phyloP scores from a whole-genome alignment of 345 rosid genomes.

The Populus euphratica region DNA sequence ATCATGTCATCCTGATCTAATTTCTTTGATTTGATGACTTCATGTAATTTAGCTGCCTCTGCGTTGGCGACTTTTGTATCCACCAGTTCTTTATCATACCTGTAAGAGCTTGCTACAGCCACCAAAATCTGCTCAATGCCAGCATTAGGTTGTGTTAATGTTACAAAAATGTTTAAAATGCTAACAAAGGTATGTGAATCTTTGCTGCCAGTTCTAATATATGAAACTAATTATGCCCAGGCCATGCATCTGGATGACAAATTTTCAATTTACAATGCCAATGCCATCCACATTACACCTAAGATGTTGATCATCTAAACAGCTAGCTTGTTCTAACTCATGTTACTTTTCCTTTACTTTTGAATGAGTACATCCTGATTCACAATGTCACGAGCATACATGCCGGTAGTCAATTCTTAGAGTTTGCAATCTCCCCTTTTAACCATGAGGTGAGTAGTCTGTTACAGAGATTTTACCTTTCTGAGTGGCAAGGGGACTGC shows the following conservation, averaged over 20 bases:
- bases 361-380: too few relatives aligned
- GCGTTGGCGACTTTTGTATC: slow-evolving; percentile 48
- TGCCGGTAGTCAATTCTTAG: too few relatives aligned
- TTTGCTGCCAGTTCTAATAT: background rate
- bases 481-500: slow-evolving; percentile 40
- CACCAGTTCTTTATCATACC: slow-evolving; percentile 64
- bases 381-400: too few relatives aligned
- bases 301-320: too few relatives aligned
- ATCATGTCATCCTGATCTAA: slow-evolving; percentile 60
- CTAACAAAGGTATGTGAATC: background rate
- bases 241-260: background rate
- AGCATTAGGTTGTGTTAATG: background rate
- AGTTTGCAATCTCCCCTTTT: too few relatives aligned
- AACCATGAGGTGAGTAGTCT: too few relatives aligned
- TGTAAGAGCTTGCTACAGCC: slow-evolving; percentile 64
- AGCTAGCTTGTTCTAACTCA: too few relatives aligned
- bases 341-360: too few relatives aligned
- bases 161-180: background rate
- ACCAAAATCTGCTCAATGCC: slow-evolving; percentile 49
- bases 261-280: too few relatives aligned
- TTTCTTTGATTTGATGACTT: slow-evolving; percentile 53
- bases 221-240: slow-evolving; percentile 2
- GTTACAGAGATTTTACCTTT: slow-evolving; percentile 48
- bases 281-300: too few relatives aligned
- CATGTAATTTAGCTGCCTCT: slow-evolving; percentile 60